phyloP scores from a whole-genome alignment of 768 basidiomycete genomes.

The Exidia glandulosa region DNA sequence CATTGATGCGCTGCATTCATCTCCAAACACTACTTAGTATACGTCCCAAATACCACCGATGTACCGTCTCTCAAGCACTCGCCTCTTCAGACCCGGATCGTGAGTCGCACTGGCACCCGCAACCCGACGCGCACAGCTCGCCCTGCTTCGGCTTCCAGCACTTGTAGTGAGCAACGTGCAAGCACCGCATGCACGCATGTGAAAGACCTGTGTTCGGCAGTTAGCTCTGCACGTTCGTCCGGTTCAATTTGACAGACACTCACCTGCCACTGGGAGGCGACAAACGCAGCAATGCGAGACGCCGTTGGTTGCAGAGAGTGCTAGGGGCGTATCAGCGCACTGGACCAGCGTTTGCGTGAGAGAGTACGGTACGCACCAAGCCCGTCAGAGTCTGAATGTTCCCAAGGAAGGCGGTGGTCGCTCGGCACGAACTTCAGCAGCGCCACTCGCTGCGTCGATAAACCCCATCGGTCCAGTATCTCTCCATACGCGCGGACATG shows the following conservation, averaged over 20 bases:
- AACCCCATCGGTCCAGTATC: constrained; percentile 59
- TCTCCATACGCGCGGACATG: constrained; percentile 71
- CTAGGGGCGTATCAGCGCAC: constrained; percentile 25
- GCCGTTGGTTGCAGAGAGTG: constrained; percentile 28
- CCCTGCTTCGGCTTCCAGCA: constrained; percentile 47
- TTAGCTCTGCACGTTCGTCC: background rate
- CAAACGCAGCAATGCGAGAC: constrained; percentile 56
- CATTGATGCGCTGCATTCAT: no score
- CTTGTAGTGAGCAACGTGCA: constrained; percentile 53
- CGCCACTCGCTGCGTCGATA: constrained; percentile 60
- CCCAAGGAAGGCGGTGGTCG: constrained; percentile 16
- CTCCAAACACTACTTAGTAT: no score
- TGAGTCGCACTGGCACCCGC: constrained; percentile 51
- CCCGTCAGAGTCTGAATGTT: constrained; percentile 12
- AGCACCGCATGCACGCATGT: constrained; percentile 47
- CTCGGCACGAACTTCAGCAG: constrained; percentile 53
- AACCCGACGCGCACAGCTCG: constrained; percentile 52
- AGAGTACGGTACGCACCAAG: constrained; percentile 20
- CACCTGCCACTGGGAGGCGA: constrained; percentile 66
- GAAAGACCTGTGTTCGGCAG: constrained; percentile 49
- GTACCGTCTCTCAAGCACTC: no score
- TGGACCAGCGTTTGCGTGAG: constrained; percentile 9
- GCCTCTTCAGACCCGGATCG: no score
- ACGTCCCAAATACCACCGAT: no score
- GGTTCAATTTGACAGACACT: constrained; percentile 5